Evolutionary conservation across 2,329 filamentous ascomycete genomes (phyloP).

Genomic region (Teratosphaeria viscida): DNA sequence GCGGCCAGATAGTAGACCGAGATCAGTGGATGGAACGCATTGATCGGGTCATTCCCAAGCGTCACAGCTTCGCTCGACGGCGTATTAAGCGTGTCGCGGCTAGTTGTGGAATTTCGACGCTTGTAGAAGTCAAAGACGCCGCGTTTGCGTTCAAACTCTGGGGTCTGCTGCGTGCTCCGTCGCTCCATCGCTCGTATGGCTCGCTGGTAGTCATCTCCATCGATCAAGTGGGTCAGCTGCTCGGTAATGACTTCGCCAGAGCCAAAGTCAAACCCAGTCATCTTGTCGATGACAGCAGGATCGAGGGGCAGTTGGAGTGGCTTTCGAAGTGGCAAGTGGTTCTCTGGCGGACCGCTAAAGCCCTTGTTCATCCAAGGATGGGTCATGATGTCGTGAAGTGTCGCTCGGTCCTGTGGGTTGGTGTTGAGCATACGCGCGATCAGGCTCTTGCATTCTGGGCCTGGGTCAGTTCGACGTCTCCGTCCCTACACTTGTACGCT

Average conservation of each 20-base stretch:
- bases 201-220: constrained; percentile 87
- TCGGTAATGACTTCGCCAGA: constrained; percentile 69
- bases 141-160: constrained; percentile 71
- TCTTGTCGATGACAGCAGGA: constrained; percentile 71
- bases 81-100: constrained; percentile 72
- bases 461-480: constrained; percentile 14
- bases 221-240: constrained; percentile 75
- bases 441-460: constrained; percentile 77
- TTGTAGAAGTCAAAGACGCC: constrained; percentile 98
- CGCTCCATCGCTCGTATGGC: constrained; percentile 62
- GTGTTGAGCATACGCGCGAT: constrained; percentile 94
- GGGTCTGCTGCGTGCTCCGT: constrained; percentile 50
- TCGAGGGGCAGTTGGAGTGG: constrained; percentile 80
- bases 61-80: constrained; percentile 80
- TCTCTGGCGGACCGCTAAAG: constrained; percentile 76
- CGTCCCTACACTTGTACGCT: background rate
- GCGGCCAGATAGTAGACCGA: constrained; percentile 95
- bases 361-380: constrained; percentile 96
- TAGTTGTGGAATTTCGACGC: constrained; percentile 76
- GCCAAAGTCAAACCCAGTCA: constrained; percentile 98
- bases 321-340: constrained; percentile 73
- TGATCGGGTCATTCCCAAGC: constrained; percentile 74
- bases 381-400: constrained; percentile 80
- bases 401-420: constrained; percentile 77
- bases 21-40: constrained; percentile 83